Evolutionary conservation across 768 basidiomycete species (phyloP).

Genomic region (Flagelloscypha sp.): DNA sequence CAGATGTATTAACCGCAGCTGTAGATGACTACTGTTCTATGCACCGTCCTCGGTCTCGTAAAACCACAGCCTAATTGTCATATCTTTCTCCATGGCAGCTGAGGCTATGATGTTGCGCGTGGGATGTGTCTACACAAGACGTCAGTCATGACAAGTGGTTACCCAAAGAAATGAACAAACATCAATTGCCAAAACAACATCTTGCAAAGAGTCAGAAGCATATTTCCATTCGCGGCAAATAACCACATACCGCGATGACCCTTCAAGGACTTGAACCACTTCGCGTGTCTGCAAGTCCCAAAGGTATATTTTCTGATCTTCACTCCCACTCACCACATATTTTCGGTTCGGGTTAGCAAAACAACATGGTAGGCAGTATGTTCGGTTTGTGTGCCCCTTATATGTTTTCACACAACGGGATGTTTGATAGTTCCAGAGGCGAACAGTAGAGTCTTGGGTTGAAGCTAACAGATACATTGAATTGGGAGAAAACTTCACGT

Average conservation of each 20-base stretch:
- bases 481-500: constrained; percentile 88
- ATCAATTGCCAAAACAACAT: constrained; percentile 72
- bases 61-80: constrained; percentile 77
- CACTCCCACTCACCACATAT: constrained; percentile 82
- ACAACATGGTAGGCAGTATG: constrained; percentile 69
- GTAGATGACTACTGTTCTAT: too few species aligned
- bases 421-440: constrained; percentile 90
- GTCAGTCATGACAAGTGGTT: constrained; percentile 2
- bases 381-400: constrained; percentile 77
- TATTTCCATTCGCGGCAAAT: constrained; percentile 20
- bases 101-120: constrained; percentile 69
- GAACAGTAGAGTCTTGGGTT: constrained; percentile 90
- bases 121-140: constrained; percentile 60
- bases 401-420: constrained; percentile 92
- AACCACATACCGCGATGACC: constrained; percentile 64
- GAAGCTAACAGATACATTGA: constrained; percentile 83
- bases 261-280: constrained; percentile 63
- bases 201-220: constrained; percentile 4
- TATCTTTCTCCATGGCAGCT: constrained; percentile 84
- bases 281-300: constrained; percentile 86
- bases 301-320: constrained; percentile 80
- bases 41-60: constrained; percentile 29
- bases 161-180: constrained; percentile 30
- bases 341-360: constrained; percentile 50
- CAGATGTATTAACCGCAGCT: too few species aligned